Conservation (phyloP, 805 yeast species). For the Spathaspora passalidarum region DNA sequence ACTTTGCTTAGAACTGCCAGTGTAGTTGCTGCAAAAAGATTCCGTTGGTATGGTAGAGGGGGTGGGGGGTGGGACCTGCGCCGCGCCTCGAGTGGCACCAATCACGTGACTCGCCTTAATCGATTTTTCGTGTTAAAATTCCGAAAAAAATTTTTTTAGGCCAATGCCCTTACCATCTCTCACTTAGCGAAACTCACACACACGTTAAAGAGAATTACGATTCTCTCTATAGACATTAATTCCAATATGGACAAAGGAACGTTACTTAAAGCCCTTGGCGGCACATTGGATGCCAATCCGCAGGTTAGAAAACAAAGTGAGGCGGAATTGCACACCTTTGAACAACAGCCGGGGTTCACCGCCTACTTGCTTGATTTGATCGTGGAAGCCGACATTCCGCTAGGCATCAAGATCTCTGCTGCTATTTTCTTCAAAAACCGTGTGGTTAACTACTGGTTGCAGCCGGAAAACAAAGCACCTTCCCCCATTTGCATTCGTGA, state of each 20-base stretch:
- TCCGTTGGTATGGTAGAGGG: too few relatives aligned
- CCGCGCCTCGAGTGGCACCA: too few relatives aligned
- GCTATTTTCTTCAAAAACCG: slow-evolving; percentile 45
- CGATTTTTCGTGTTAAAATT: too few relatives aligned
- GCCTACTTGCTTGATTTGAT: slow-evolving; percentile 50
- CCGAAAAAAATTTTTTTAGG: too few relatives aligned
- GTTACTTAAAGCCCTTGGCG: slow-evolving; percentile 48
- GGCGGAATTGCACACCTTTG: slow-evolving; percentile 46
- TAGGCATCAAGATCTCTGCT: slow-evolving; percentile 40
- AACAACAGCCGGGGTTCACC: slow-evolving; percentile 57
- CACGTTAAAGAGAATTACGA: too few relatives aligned
- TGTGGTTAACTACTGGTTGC: slow-evolving; percentile 35
- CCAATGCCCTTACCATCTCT: too few relatives aligned
- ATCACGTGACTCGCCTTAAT: too few relatives aligned
- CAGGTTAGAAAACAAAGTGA: slow-evolving; percentile 53
- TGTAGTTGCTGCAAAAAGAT: too few relatives aligned
- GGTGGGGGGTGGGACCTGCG: too few relatives aligned
- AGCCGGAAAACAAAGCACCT: slow-evolving; percentile 26
- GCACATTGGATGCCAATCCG: slow-evolving; percentile 52
- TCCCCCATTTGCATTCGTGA: slow-evolving; percentile 22
- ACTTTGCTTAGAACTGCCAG: too few relatives aligned
- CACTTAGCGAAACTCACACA: too few relatives aligned
- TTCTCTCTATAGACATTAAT: too few relatives aligned
- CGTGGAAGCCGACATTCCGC: slow-evolving; percentile 36
- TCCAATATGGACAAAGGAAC: slow-evolving; percentile 53